phyloP scores from a whole-genome alignment of 805 yeast species.

The Yarrowia keelungensis region DNA sequence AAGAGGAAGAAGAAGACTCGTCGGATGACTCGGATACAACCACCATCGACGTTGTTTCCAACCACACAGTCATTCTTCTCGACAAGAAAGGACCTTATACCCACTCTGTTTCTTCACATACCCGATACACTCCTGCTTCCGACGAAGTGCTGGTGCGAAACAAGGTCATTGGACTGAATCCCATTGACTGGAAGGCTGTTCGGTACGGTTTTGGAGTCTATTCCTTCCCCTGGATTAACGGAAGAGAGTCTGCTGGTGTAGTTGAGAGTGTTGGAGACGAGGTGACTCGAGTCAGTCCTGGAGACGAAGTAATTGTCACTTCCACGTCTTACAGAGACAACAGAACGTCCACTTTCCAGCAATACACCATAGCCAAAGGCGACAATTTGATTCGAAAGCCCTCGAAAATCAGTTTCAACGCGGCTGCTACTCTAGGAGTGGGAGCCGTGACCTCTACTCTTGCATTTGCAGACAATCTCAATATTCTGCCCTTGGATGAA shows the following conservation, averaged over 20 bases:
- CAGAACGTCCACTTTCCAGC: slow-evolving; percentile 32
- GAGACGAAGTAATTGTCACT: slow-evolving; percentile 24
- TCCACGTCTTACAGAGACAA: slow-evolving; percentile 19
- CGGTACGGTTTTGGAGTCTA: slow-evolving; percentile 36
- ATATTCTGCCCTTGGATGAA: slow-evolving; percentile 4
- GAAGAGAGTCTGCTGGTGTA: slow-evolving; percentile 32
- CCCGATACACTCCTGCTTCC: slow-evolving; percentile 12
- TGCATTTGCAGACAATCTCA: slow-evolving; percentile 28
- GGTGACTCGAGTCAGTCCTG: slow-evolving; percentile 24
- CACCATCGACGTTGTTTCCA: background rate
- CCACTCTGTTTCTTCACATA: slow-evolving; percentile 4
- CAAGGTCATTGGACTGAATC: slow-evolving; percentile 37
- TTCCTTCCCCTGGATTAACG: slow-evolving; percentile 38
- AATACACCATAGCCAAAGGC: slow-evolving; percentile 21
- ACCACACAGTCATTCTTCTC: slow-evolving; percentile 12
- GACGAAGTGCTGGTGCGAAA: slow-evolving; percentile 36
- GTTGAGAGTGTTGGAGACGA: slow-evolving; percentile 30
- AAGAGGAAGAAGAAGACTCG: background rate
- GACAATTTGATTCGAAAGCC: slow-evolving; percentile 16
- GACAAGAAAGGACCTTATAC: slow-evolving; percentile 24
- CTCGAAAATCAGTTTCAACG: background rate
- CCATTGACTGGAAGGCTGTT: slow-evolving; percentile 39
- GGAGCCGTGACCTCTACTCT: slow-evolving; percentile 29
- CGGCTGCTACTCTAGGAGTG: slow-evolving; percentile 25
- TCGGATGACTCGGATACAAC: slow-evolving; percentile 6